Conservation (phyloP, 2,329 filamentous ascomycete species). For the Penicillium sp. region DNA sequence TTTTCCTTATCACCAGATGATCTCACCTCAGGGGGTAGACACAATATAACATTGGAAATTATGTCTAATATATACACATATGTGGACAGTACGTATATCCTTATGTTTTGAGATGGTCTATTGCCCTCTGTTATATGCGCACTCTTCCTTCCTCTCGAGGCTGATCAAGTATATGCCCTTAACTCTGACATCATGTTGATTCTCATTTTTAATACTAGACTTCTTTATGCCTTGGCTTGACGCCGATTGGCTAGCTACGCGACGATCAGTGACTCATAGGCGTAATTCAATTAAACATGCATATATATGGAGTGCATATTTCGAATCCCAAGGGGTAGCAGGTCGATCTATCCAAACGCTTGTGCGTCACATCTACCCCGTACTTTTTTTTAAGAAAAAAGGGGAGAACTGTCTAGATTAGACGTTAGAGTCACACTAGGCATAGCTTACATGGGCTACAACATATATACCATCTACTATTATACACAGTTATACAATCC, state of each 20-base stretch:
- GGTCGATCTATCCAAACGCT: background rate
- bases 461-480: background rate
- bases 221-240: background rate
- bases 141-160: background rate
- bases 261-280: background rate
- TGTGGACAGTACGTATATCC: background rate
- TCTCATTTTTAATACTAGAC: background rate
- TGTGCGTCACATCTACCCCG: background rate
- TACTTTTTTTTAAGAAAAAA: background rate
- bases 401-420: background rate
- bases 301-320: background rate
- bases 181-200: background rate
- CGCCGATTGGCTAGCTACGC: background rate
- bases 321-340: background rate
- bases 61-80: no score
- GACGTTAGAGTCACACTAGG: background rate
- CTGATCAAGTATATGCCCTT: background rate
- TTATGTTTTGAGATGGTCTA: background rate
- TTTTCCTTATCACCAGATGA: constrained; percentile 11
- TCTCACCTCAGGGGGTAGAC: constrained; percentile 1
- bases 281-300: background rate
- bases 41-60: no score
- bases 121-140: background rate
- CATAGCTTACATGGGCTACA: background rate
- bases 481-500: background rate